Evolutionary conservation across 169 alveolate genomes (phyloP), one percentile per base, ranked within the genome.

Genomic region (Blepharisma undulans): DNA sequence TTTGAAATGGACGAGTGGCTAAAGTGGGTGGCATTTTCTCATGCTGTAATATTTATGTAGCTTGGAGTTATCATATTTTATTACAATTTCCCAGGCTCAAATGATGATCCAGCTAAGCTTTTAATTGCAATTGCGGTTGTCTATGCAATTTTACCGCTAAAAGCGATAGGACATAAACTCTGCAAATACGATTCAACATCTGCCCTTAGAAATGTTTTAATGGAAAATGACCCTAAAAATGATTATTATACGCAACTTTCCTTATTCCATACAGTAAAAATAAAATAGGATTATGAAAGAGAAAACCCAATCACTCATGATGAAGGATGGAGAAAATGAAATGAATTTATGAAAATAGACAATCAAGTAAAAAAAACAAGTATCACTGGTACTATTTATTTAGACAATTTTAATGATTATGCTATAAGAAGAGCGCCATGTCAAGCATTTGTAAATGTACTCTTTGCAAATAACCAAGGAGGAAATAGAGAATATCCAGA

Each of bases 241-340:
- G 89, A 84, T n/a, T n/a, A 84, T 22, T 3, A 21, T 2, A 12
- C 80, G 30, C 71, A 79, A 79, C 61, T 1, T n/a, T 4, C 25
- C 8, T 21, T 27, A 22, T 79, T 29, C 18, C 18, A 79, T 72
- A 79, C 71, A 22, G 71, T 48, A 48, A 48, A 18, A 48, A 48
- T 48, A 48, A 48, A 48, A 18, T 18, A 48, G 66, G 92, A 88
- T 16, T 88, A 88, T 76, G 92, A 88, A n/a, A 88, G 92, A 74
- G 74, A n/a, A 36, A 88, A 88, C 59, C 92, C 92, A n/a, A 33
- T 76, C 8, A 88, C 87, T 32, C 29, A 32, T 21, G 27, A 33
- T 19, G 30, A 36, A 25, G 92, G 87, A 12, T 88, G 87, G 79
- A n/a, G 22, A 33, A 88, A 61, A 29, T 88, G 85, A 78, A 27